Conservation (phyloP, 495 filamentous ascomycete species). For the Talaromyces wortmannii region DNA sequence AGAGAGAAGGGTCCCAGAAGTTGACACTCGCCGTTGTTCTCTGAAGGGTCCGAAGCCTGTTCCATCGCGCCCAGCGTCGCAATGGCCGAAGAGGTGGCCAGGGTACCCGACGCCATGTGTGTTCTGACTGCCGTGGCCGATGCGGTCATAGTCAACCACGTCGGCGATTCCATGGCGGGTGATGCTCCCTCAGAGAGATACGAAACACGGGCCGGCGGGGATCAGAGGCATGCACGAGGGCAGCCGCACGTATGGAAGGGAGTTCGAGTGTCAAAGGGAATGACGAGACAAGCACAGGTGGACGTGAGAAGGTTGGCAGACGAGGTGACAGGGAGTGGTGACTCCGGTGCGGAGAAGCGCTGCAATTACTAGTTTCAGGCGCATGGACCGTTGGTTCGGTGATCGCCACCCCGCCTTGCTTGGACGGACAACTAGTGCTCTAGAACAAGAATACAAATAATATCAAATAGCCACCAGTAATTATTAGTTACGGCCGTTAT, state of each 20-base stretch:
- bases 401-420: neutral
- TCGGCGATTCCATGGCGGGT: neutral
- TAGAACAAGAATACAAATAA: too few species aligned
- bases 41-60: constrained; percentile 18
- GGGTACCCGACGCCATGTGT: constrained; percentile 8
- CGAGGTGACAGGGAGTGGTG: too few species aligned
- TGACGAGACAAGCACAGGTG: too few species aligned
- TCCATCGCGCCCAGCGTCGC: neutral
- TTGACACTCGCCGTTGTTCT: constrained; percentile 61
- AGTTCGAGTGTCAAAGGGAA: neutral
- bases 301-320: too few species aligned
- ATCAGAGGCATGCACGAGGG: too few species aligned
- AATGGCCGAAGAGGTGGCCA: neutral
- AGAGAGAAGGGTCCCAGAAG: constrained; percentile 83
- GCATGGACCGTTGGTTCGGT: neutral
- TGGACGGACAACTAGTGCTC: too few species aligned
- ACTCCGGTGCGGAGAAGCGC: neutral
- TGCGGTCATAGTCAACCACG: neutral
- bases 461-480: too few species aligned
- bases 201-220: neutral
- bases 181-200: constrained; percentile 5
- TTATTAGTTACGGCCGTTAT: too few species aligned
- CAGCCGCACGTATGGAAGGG: neutral
- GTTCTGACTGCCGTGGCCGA: neutral
- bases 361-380: neutral